Base-by-base conservation (phyloP, 805 yeast species). In the Ogataea pilisensis region DNA sequence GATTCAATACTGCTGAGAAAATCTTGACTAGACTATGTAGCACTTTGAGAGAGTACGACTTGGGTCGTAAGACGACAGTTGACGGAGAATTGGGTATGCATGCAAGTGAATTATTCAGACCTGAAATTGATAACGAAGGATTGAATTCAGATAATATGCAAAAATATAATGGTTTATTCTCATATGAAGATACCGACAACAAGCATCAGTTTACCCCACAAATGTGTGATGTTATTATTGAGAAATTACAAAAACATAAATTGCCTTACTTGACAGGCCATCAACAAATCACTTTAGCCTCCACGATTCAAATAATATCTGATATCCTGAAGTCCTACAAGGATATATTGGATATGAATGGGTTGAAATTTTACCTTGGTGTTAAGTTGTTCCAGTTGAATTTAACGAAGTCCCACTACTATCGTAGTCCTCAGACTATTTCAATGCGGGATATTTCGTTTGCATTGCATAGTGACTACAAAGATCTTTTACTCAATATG, bases 221-320 rank as follows among this genome's bases (percentile, higher is more conserved):
- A 36, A 42, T 78, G 16, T 69, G 77, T 3, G 69, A 65, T 1
- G 58, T 74, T 2, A 64, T 90, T 18, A 64, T 70, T 13, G 84
- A 82, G 18, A 77, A 76, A 45, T 65, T 90, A 38, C 77, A 78
- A 31, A 78, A 75, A 44, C 68, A 75, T 5, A 71, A 91, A 1
- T 65, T 90, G 21, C 96, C 96, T 0, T 81, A 82, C 45, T 59
- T 90, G 22, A 88, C 96, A 0, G 78, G 96, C 44, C 97, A 90
- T 63, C 96, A 90, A 59, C 98, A 90, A 55, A 79, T 82, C 22
- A 88, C 96, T 0, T 69, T 90, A 21, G 70, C 82, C 2, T 77
- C 85, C 13, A 78, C 87, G 2, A 69, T 87, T 5, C 80, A 76
- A 35, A 81, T 89, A 2, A 65, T 85, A 20, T 68, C 71, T 19